Evolutionary conservation across 2,329 filamentous ascomycete species (phyloP), one percentile per base, ranked within the genome.

Genomic region (Penicillium corylophilum): DNA sequence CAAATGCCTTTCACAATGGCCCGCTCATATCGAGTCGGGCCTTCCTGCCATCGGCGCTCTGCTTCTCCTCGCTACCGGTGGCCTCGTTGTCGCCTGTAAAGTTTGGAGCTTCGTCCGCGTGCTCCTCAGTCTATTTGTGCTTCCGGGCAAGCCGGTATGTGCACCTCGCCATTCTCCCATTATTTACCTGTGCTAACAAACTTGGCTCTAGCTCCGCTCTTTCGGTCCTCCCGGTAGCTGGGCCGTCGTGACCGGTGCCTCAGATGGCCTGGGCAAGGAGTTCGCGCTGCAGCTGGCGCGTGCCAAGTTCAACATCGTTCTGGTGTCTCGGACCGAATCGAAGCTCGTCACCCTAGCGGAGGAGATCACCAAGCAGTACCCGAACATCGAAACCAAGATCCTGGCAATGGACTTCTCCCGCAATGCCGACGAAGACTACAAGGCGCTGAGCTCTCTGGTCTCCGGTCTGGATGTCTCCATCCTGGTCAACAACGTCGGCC

Each of bases 181-280:
- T 55, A 55, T 39, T 45, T 18, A 16, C 3, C 23, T 53, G 41
- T 47, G 53, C 60, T 66, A 29, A 66, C 18, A 26, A n/a, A 42
- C 15, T 18, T 35, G 3, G 7, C 23, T 46, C 35, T 49, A 95
- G 93, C 85, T 99, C 52, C 86, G 86, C 64, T 90, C 88, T 62
- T 97, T 95, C 76, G 94, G 92, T 62, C 88, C 88, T 63, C 90
- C 90, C 66, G 93, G 93, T 56, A 92, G 88, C 52, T 99, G 93
- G 92, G 94, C 90, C 28, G 84, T 99, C 49, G 82, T 99, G 36
- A 99, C 94, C 23, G 94, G 94, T 57, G 94, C 93, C 46, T 96
- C 92, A 10, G 94, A 99, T 73, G 95, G 94, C 59, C 86, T 99
- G 57, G 94, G 94, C 70, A 97, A 96, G 76, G 94, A 99, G 77